These are phyloP conservation scores for Datisca glomerata DNA, from an alignment of 306 rosid species.

Conservation along the genomic window DNA sequence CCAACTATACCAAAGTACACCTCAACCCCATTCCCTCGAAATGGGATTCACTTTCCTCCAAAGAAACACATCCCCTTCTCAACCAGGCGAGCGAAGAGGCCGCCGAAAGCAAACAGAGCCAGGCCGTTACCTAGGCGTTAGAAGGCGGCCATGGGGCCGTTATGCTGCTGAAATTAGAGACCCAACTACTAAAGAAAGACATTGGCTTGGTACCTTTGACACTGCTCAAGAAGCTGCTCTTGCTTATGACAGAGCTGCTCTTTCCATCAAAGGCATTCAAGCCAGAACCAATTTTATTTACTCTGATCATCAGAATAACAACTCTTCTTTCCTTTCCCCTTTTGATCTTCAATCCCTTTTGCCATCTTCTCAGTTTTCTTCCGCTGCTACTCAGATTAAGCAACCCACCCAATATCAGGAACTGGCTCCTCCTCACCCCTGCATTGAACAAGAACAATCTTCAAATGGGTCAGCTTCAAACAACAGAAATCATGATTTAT, in stretches of 20 bases:
- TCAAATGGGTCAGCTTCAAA: constrained; percentile 15
- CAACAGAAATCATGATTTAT: constrained; percentile 30
- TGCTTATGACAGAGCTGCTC: constrained; percentile 99
- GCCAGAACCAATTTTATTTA: constrained; percentile 93
- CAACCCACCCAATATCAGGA: constrained; percentile 12
- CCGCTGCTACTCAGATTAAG: constrained; percentile 23
- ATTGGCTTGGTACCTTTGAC: constrained; percentile 98
- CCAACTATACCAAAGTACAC: constrained; percentile 26
- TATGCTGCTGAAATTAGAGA: constrained; percentile 98
- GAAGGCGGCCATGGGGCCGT: constrained; percentile 94
- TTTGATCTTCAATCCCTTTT: constrained; percentile 39
- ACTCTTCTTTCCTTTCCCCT: constrained; percentile 51
- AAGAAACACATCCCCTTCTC: constrained; percentile 41
- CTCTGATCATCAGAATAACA: no score
- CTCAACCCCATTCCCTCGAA: constrained; percentile 40
- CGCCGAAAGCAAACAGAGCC: constrained; percentile 84
- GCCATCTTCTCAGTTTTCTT: no score
- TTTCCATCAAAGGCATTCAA: constrained; percentile 92
- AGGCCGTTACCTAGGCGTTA: constrained; percentile 86
- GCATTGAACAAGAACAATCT: constrained; percentile 14
- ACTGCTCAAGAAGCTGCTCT: constrained; percentile 99
- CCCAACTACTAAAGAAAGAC: constrained; percentile 94
- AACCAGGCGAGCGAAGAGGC: constrained; percentile 64
- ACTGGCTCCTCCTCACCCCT: constrained; percentile 7
- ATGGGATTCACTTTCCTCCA: constrained; percentile 53